Evolutionary conservation across 257 asterid genomes (phyloP), one percentile per base, ranked within the genome.

Genomic region (Ilex aquifolium): DNA sequence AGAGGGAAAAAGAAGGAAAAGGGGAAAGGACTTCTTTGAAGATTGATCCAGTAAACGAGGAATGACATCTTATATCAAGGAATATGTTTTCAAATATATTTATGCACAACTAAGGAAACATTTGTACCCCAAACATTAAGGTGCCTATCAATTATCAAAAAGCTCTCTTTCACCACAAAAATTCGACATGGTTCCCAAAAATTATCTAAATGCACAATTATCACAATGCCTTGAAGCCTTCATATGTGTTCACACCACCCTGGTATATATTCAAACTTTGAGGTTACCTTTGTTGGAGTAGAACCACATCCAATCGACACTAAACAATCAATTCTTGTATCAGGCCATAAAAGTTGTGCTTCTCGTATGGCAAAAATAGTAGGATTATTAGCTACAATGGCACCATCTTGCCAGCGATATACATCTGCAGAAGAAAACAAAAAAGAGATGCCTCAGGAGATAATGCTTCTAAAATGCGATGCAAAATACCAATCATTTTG

Each of bases 321-420:
- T 74, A 93, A 80, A 80, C 97, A 90, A 76, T 93, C 97, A 74
- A 93, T 77, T 69, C 78, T 84, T 44, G 96, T 85, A 78, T 93
- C 99, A 59, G 99, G 97, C 99, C 99, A 93, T 71, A 93, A 65
- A 58, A 87, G 80, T 55, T 93, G 99, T 16, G 99, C 99, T 81
- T 93, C 99, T 69, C 95, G 90, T 67, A 93, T 74, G 63, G 95
- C 91, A 39, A 93, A 90, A 69, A 90, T 83, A 66, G 99, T 90
- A 65, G 99, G 99, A 77, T 93, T 93, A 62, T 93, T 93, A 46
- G 99, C 99, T 50, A 93, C 97, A 75, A 93, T 93, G 63, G 99
- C 99, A 72, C 99, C 99, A 83, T 93, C 99, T 84, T 90, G 99
- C 96, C 96, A 93, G 72, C 97, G 97, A 75, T 76, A 63, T 64